Evolutionary conservation across 805 yeast genomes (phyloP), one percentile per base, ranked within the genome.

Genomic region (Starmera quercuum): DNA sequence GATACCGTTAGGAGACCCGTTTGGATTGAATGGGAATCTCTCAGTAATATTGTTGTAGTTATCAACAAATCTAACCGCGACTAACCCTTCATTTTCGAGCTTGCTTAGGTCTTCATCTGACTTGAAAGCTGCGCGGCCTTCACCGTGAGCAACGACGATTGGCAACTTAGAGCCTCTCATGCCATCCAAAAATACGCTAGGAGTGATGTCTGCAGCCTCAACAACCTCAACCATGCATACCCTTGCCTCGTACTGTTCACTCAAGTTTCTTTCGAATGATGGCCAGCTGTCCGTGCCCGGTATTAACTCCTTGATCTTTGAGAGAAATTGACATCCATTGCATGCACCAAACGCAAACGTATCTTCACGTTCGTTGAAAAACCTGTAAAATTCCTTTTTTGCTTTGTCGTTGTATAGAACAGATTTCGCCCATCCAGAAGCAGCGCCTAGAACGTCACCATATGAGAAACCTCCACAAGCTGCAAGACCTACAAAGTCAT

Each of bases 401-500:
- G 90, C 83, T 35, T 63, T 66, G 24, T 75, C 84, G 54, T 90
- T 82, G 72, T 79, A 87, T 45, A 92, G 64, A 8, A 92, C 95
- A 13, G 97, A 85, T 54, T 86, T 87, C 38, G 98, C 98, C 98
- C 98, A 92, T 38, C 98, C 98, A 34, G 90, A 83, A 56, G 96
- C 98, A 23, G 98, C 98, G 47, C 98, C 98, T 39, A 92, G 68
- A 31, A 92, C 98, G 62, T 92, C 98, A 70, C 98, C 98, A 54
- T 88, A 92, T 2, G 97, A 86, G 69, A 92, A 92, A 12, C 98
- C 98, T 61, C 98, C 98, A 64, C 98, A 94, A 4, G 97, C 97
- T 28, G 97, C 97, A 31, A 92, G 49, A 41, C 98, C 98, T 32
- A 80, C 85, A 59, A 92, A 92, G 29, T 75, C 81, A 51, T 76